Evolutionary conservation across 192 early-diverging fungal species (phyloP).

Genomic region (Backusella sp.): DNA sequence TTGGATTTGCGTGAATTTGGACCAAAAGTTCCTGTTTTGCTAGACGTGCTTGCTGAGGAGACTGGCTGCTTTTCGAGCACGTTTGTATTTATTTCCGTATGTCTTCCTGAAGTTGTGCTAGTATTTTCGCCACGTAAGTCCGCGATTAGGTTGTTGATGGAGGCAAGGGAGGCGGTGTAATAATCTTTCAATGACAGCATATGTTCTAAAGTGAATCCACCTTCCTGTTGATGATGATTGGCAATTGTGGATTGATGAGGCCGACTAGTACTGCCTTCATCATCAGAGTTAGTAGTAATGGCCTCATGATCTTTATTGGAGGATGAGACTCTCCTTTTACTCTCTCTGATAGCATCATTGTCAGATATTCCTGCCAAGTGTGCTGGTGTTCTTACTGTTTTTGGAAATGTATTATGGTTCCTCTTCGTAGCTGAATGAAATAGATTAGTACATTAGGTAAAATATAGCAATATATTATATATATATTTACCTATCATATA

Average conservation of each 20-base stretch:
- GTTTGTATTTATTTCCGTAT: background rate
- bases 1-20: background rate
- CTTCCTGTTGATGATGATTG: too few relatives aligned
- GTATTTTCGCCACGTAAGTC: background rate
- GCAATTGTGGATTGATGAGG: too few relatives aligned
- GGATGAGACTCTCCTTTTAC: too few relatives aligned
- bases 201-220: too few relatives aligned
- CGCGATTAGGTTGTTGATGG: too few relatives aligned
- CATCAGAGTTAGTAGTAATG: background rate
- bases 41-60: background rate
- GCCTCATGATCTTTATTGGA: background rate
- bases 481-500: too few relatives aligned
- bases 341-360: too few relatives aligned
- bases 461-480: background rate
- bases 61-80: background rate
- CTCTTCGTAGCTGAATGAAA: background rate
- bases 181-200: too few relatives aligned
- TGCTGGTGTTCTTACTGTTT: background rate
- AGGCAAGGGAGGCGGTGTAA: too few relatives aligned
- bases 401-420: background rate
- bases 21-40: background rate
- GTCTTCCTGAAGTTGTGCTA: background rate
- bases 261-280: background rate
- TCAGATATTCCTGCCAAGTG: background rate
- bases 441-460: background rate